A percentile compares a stretch with the other conserved stretches of the same genome.
phyloP scores from a whole-genome alignment of 148 eudicot species.

The Rhododendron ovatum region DNA sequence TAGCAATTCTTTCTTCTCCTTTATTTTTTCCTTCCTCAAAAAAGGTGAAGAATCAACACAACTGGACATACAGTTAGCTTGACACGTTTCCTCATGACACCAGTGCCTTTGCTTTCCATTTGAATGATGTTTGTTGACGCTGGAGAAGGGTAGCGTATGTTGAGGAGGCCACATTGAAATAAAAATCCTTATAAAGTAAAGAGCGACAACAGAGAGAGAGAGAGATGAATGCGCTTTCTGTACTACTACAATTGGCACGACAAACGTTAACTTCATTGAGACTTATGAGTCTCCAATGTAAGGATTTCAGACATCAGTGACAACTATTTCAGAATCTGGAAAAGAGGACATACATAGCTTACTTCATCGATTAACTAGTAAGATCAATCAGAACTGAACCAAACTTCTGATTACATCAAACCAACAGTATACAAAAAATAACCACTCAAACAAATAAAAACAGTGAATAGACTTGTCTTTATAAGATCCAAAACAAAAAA shows the following conservation, averaged over 20 bases:
- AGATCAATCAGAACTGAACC: neutral
- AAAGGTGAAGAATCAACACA: slow-evolving; percentile 1
- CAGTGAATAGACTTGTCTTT: neutral
- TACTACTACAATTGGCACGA: neutral
- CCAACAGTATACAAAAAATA: neutral
- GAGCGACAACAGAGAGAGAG: neutral
- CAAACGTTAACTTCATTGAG: neutral
- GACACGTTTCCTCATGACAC: slow-evolving; percentile 47
- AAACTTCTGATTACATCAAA: neutral
- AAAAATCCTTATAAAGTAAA: neutral
- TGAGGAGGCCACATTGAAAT: neutral
- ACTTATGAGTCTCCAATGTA: neutral
- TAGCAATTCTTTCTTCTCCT: neutral
- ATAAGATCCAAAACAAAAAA: neutral
- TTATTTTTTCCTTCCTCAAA: neutral
- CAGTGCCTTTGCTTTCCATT: slow-evolving; percentile 45
- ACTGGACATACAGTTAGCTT: slow-evolving; percentile 39
- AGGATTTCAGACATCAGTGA: neutral
- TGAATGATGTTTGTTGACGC: slow-evolving; percentile 9
- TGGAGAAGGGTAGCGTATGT: slow-evolving; percentile 8
- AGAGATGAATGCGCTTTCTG: neutral
- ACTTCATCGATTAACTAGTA: neutral
- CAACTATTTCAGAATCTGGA: neutral
- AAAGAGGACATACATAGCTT: neutral
- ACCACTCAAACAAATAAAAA: neutral